Evolutionary conservation across 2,329 filamentous ascomycete genomes (phyloP), one percentile per base, ranked within the genome.

Genomic region (Aspergillus udagawae): DNA sequence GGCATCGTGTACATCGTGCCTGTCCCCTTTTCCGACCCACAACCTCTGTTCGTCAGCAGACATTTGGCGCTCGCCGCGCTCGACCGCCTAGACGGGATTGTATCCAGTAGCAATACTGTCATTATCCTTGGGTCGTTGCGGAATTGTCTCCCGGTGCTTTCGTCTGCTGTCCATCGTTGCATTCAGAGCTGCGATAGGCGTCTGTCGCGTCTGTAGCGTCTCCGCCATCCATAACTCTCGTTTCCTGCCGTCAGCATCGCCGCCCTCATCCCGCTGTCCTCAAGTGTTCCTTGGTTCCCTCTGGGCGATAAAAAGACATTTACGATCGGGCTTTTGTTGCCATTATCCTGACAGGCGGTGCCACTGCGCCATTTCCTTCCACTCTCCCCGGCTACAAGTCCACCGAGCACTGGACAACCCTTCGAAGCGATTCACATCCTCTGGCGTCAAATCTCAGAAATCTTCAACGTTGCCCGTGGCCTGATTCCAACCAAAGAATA

Each of bases 131-230:
- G 8, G 6, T 47, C 12, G 12, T 23, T 25, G 12, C 44, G 44
- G 44, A 47, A 47, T 17, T 47, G 27, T 12, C 21, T 45, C 41
- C 47, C 25, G 29, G 32, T 25, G 5, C 48, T 47, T 7, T 21
- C 14, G 28, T 28, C 21, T 29, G 23, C 52, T 52, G 49, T 20
- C 49, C 51, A 14, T 47, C 41, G 27, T 56, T 45, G 45, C 44
- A 49, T 58, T 52, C 44, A 45, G 49, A 54, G 20, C 54, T 51
- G 53, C 54, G 49, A 42, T 17, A 51, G 14, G 49, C 53, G 54
- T 53, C 49, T 60, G 51, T 56, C 58, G 61, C 60, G 58, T 55
- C 53, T 53, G 57, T 60, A 58, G 60, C 60, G 55, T 59, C 54
- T 54, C 57, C 49, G 56, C 57, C 51, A 54, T 57, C 50, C 44